These are phyloP conservation scores for Babesia bovis DNA, from an alignment of 169 alveolate species.

Conservation along the genomic window DNA sequence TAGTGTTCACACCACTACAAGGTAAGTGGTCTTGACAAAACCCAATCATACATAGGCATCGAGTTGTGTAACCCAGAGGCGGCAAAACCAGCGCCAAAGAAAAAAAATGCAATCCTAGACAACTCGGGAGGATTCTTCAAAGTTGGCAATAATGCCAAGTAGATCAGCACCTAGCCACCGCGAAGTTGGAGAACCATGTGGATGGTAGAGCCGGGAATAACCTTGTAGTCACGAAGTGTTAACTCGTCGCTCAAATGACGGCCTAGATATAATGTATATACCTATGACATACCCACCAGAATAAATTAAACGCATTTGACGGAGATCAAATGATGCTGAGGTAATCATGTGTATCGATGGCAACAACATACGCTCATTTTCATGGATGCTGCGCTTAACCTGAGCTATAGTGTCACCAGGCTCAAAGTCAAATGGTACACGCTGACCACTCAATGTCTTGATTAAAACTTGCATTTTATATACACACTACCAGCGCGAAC, in stretches of 20 bases:
- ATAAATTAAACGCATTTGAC: slow-evolving; percentile 88
- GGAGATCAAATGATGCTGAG: slow-evolving; percentile 73
- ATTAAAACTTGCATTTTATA: slow-evolving; percentile 86
- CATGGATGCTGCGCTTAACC: slow-evolving; percentile 92
- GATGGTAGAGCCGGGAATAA: slow-evolving; percentile 92
- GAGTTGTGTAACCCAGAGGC: slow-evolving; percentile 62
- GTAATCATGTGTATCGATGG: not conserved
- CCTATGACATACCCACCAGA: slow-evolving; percentile 67
- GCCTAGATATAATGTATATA: slow-evolving; percentile 63
- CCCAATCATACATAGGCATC: slow-evolving; percentile 41
- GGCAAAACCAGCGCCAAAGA: slow-evolving; percentile 28
- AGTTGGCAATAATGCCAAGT: slow-evolving; percentile 37
- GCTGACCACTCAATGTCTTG: slow-evolving; percentile 92
- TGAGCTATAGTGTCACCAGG: slow-evolving; percentile 90
- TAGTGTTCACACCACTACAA: slow-evolving; percentile 80
- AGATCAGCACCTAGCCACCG: slow-evolving; percentile 85
- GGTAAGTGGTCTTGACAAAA: slow-evolving; percentile 55
- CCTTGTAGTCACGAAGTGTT: slow-evolving; percentile 88
- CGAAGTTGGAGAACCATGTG: slow-evolving; percentile 95
- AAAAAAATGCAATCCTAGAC: slow-evolving; percentile 41
- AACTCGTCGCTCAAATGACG: slow-evolving; percentile 89
- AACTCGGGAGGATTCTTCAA: slow-evolving; percentile 60
- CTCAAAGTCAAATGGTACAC: slow-evolving; percentile 91
- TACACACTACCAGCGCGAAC: slow-evolving; percentile 25
- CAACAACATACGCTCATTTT: slow-evolving; percentile 85